Evolutionary conservation across 306 rosid species (phyloP).

Genomic region (Gillenia trifoliata): DNA sequence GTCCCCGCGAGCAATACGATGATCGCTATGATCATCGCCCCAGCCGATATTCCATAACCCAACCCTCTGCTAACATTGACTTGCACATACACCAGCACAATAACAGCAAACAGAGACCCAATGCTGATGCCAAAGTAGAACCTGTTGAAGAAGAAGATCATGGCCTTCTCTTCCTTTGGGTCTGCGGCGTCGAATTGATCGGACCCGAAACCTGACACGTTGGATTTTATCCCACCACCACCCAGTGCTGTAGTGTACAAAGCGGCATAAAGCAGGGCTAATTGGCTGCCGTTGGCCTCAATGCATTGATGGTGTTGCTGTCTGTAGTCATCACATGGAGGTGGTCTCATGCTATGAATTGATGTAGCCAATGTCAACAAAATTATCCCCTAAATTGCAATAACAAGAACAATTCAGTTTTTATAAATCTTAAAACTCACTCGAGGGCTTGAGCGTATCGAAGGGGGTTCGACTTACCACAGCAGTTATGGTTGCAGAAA

Average conservation of each 20-base stretch:
- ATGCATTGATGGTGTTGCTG: constrained; percentile 57
- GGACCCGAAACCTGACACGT: constrained; percentile 83
- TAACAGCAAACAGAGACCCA: constrained; percentile 75
- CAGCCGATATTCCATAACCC: constrained; percentile 93
- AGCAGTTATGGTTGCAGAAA: constrained; percentile 55
- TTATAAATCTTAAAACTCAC: too few species aligned
- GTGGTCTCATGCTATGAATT: constrained; percentile 72
- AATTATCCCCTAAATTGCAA: constrained; percentile 49
- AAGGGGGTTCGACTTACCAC: constrained; percentile 37
- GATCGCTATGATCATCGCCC: constrained; percentile 55
- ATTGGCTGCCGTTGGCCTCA: constrained; percentile 53
- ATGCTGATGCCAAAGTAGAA: constrained; percentile 77
- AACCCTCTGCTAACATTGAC: constrained; percentile 80
- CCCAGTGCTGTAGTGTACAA: constrained; percentile 70
- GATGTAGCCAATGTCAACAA: constrained; percentile 68
- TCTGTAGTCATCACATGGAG: constrained; percentile 44
- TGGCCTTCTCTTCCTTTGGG: constrained; percentile 75
- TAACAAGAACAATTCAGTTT: neutral
- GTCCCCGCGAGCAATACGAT: constrained; percentile 59
- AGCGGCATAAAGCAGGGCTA: constrained; percentile 62
- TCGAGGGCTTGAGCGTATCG: neutral
- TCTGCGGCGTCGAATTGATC: constrained; percentile 64
- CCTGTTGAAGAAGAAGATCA: constrained; percentile 95
- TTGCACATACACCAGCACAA: constrained; percentile 80
- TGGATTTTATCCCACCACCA: constrained; percentile 91